Conservation (phyloP, 495 filamentous ascomycete species). For the Tuber melanosporum region DNA sequence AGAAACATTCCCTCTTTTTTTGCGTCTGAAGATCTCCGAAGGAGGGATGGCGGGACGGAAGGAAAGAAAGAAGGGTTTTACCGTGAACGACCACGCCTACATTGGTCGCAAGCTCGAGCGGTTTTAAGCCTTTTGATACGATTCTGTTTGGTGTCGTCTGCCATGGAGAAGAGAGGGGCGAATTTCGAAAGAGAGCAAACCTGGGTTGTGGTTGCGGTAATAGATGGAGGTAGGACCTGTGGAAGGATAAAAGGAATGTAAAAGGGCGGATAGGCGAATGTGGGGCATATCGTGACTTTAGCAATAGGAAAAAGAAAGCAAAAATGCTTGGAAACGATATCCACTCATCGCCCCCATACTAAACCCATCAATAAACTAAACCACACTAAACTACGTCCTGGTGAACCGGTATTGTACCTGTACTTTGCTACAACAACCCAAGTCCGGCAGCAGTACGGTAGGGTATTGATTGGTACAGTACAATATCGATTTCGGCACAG, state of each 20-base stretch:
- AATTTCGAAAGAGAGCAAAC: neutral
- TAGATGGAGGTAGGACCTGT: neutral
- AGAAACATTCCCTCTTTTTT: neutral
- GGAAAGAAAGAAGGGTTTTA: slow-evolving; percentile 6
- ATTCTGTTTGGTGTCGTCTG: slow-evolving; percentile 19
- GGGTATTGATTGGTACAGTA: neutral
- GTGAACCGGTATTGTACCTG: neutral
- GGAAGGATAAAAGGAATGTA: slow-evolving; percentile 1
- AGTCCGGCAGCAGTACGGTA: neutral
- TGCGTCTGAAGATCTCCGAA: neutral
- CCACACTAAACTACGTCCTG: neutral
- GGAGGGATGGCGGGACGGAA: neutral
- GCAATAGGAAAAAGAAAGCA: neutral
- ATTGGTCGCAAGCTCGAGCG: slow-evolving; percentile 30
- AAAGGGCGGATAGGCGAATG: neutral
- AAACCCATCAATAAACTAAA: neutral
- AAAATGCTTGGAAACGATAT: neutral
- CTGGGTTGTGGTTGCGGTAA: neutral
- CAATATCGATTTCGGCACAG: neutral
- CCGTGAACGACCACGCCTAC: slow-evolving; percentile 29
- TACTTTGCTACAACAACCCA: neutral
- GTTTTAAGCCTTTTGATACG: slow-evolving; percentile 32
- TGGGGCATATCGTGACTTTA: neutral
- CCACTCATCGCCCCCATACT: neutral
- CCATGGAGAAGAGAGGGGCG: slow-evolving; percentile 7